Evolutionary conservation across 192 early-diverging fungal species (phyloP).

Genomic region (Coemansia asiatica): DNA sequence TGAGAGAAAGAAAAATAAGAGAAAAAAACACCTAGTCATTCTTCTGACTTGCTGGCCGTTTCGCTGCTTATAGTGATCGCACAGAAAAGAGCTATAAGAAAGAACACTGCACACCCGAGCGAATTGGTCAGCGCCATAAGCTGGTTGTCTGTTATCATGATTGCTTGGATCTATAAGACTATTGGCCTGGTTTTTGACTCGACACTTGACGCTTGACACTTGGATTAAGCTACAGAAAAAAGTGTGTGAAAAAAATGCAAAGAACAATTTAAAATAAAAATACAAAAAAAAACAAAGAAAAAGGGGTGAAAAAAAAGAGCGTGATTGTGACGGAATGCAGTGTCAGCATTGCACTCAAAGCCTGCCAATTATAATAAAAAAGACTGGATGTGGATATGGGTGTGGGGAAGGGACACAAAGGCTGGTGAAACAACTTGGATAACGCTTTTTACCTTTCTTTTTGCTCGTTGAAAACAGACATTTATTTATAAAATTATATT

Average conservation of each 20-base stretch:
- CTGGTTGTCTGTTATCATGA: conserved; percentile 49
- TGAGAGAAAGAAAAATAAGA: not conserved
- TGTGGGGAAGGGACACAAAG: too few relatives aligned
- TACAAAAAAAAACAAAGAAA: conserved; percentile 4
- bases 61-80: conserved; percentile 35
- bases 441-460: too few relatives aligned
- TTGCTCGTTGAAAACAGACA: too few relatives aligned
- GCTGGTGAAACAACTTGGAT: too few relatives aligned
- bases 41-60: not conserved
- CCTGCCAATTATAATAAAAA: too few relatives aligned
- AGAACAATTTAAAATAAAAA: not conserved
- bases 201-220: too few relatives aligned
- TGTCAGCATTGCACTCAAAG: too few relatives aligned
- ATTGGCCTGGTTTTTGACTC: too few relatives aligned
- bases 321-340: too few relatives aligned
- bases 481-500: too few relatives aligned
- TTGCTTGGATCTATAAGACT: not conserved
- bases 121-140: conserved; percentile 46
- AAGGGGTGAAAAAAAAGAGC: not conserved
- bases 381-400: too few relatives aligned
- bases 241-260: not conserved
- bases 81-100: conserved; percentile 49
- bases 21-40: not conserved
- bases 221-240: conserved; percentile 1
- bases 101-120: conserved; percentile 37